Evolutionary conservation across 2,329 filamentous ascomycete species (phyloP).

Genomic region (Venturia oleaginea): DNA sequence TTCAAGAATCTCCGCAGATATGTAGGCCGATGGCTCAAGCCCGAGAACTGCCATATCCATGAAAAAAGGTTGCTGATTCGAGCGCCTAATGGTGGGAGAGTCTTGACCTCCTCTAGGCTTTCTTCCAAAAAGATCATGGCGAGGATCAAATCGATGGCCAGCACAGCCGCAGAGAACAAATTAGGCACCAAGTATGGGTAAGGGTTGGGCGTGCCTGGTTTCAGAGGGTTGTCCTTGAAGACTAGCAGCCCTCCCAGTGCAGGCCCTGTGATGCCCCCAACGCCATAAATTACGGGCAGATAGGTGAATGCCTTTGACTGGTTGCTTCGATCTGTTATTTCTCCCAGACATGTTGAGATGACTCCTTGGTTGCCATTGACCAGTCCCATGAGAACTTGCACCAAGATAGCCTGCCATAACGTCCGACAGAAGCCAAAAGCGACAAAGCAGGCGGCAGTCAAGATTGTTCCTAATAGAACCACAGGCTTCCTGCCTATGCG

Average conservation of each 20-base stretch:
- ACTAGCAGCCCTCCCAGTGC: constrained; percentile 82
- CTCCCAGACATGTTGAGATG: constrained; percentile 85
- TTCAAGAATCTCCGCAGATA: constrained; percentile 41
- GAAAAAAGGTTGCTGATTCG: constrained; percentile 52
- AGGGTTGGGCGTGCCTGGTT: constrained; percentile 40
- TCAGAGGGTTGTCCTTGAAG: constrained; percentile 49
- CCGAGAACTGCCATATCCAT: constrained; percentile 62
- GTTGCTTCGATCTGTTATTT: constrained; percentile 91
- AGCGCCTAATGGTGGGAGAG: constrained; percentile 50
- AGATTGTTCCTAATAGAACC: constrained; percentile 70
- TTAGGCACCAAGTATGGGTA: constrained; percentile 87
- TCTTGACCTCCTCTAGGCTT: constrained; percentile 60
- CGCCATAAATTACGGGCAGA: constrained; percentile 88
- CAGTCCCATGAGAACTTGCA: constrained; percentile 84
- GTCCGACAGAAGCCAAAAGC: constrained; percentile 79
- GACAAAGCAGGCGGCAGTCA: constrained; percentile 72
- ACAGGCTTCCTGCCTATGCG: constrained; percentile 72
- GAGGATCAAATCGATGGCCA: constrained; percentile 63
- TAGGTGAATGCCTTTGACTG: constrained; percentile 92
- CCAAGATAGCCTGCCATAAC: constrained; percentile 74
- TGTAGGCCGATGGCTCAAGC: constrained; percentile 47
- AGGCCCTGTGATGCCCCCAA: constrained; percentile 88
- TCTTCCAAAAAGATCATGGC: constrained; percentile 79
- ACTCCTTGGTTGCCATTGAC: constrained; percentile 93
- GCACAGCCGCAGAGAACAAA: constrained; percentile 61